Evolutionary conservation across 2,329 filamentous ascomycete genomes (phyloP).

Genomic region (Trichophyton simii): DNA sequence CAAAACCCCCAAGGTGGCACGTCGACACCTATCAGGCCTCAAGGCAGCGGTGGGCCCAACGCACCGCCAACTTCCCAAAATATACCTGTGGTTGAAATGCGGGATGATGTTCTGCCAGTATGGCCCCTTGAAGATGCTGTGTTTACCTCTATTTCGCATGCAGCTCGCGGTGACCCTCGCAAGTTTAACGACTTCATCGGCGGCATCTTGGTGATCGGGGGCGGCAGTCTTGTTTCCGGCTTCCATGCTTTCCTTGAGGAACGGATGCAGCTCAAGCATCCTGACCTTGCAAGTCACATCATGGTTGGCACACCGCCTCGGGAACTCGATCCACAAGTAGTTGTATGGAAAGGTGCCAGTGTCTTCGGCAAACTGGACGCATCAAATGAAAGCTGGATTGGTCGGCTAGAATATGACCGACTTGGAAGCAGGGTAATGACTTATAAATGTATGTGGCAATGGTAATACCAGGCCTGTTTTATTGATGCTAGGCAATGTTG

Average conservation of each 20-base stretch:
- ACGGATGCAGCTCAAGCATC: conserved; percentile 54
- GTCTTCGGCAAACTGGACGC: conserved; percentile 79
- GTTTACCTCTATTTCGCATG: conserved; percentile 75
- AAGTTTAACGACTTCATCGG: conserved; percentile 82
- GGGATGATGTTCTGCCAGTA: conserved; percentile 68
- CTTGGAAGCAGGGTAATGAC: conserved; percentile 70
- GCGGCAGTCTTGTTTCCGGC: conserved; percentile 66
- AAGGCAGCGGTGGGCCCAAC: background rate
- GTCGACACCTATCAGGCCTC: conserved; percentile 29
- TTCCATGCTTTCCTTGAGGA: conserved; percentile 77
- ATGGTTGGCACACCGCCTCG: conserved; percentile 60
- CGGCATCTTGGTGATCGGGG: conserved; percentile 81
- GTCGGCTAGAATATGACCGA: conserved; percentile 73
- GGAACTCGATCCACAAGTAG: conserved; percentile 94
- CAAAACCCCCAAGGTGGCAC: conserved; percentile 50
- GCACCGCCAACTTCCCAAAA: conserved; percentile 1
- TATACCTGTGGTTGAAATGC: conserved; percentile 42
- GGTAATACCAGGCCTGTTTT: conserved; percentile 23
- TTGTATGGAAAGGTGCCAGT: conserved; percentile 93
- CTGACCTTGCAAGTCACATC: conserved; percentile 53
- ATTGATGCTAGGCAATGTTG: background rate
- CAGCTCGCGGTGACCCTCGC: conserved; percentile 77
- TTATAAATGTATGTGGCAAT: conserved; percentile 61
- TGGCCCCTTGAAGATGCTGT: conserved; percentile 82
- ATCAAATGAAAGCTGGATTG: conserved; percentile 94